These are phyloP conservation scores for Kuraishia hungarica DNA, from an alignment of 805 yeast species.

Conservation along the genomic window DNA sequence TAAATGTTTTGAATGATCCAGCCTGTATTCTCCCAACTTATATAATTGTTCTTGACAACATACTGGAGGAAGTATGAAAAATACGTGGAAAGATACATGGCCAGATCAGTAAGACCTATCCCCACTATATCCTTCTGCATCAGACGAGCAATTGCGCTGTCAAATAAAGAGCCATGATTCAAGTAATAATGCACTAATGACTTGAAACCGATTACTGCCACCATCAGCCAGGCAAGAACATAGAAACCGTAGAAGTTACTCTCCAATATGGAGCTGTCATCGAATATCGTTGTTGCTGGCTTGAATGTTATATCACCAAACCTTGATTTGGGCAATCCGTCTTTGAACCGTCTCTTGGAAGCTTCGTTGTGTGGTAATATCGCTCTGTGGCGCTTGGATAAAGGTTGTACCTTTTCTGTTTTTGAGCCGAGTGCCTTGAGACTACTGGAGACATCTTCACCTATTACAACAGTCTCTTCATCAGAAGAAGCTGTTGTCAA, in stretches of 20 bases:
- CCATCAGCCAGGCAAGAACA: slow-evolving; percentile 69
- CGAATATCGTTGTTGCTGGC: slow-evolving; percentile 41
- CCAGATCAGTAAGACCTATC: slow-evolving; percentile 67
- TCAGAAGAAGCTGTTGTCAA: neutral
- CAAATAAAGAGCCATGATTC: slow-evolving; percentile 31
- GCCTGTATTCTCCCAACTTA: slow-evolving; percentile 62
- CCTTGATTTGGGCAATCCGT: slow-evolving; percentile 35
- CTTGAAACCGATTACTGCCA: slow-evolving; percentile 45
- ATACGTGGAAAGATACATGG: slow-evolving; percentile 66
- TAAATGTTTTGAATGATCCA: slow-evolving; percentile 47
- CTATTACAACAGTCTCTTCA: neutral
- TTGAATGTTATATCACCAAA: slow-evolving; percentile 46
- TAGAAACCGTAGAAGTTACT: slow-evolving; percentile 70
- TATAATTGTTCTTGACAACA: slow-evolving; percentile 30
- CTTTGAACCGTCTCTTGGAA: slow-evolving; percentile 12
- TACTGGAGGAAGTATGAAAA: slow-evolving; percentile 52
- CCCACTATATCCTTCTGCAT: slow-evolving; percentile 53
- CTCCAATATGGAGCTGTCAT: slow-evolving; percentile 32
- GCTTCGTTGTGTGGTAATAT: neutral
- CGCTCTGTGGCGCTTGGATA: neutral
- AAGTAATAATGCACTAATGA: slow-evolving; percentile 45
- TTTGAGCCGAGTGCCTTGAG: neutral
- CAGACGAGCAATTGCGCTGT: slow-evolving; percentile 47
- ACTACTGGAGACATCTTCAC: neutral
- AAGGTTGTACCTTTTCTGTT: neutral